Base-by-base conservation (phyloP, 495 filamentous ascomycete species). In the Opeltia flavorubescens region DNA sequence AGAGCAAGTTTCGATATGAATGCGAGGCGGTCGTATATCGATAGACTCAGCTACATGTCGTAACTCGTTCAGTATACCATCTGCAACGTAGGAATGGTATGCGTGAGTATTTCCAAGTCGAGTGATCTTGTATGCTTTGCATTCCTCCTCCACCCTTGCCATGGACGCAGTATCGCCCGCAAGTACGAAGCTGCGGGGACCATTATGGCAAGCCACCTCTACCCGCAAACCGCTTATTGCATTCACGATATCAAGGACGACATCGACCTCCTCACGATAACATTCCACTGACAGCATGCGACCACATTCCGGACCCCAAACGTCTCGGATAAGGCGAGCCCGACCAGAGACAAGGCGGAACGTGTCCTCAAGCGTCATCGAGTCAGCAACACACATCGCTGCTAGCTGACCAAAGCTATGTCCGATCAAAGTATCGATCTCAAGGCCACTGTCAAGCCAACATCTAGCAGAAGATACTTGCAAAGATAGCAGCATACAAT, bases 391-490 rank as follows among this genome's bases (percentile, higher is more conserved):
- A 43, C 59, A 63, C 2, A 74, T 42, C 1, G 65, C 69, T 0
- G 66, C 66, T 3, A 72, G 48, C 42, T 74, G 63, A 2, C 68
- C 71, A 48, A 75, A 69, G 53, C 67, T 72, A 49, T 78, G 74
- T 4, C 74, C 74, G 5, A 76, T 54, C 5, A 76, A 52, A 2
- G 66, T 59, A n/a, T 50, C 49, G 0, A 66, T 50, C 25, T 54
- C 30, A 0, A 66, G 5, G 0, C 71, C 72, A 44, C 55, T 68
- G 23, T 71, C 63, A 0, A 75, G 66, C 72, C 72, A 78, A 2
- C 50, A 45, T 21, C 55, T 61, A 1, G 72, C 68, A 38, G 51
- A 64, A 1, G 70, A 54, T 43, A 74, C 72, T 45, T 78, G 73
- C 33, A 70, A 15, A 1, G 70, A 56, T 43, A 78, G 73, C 0